Base-by-base conservation (phyloP, 805 yeast species). In the Isabelozyma pseudorhagii region DNA sequence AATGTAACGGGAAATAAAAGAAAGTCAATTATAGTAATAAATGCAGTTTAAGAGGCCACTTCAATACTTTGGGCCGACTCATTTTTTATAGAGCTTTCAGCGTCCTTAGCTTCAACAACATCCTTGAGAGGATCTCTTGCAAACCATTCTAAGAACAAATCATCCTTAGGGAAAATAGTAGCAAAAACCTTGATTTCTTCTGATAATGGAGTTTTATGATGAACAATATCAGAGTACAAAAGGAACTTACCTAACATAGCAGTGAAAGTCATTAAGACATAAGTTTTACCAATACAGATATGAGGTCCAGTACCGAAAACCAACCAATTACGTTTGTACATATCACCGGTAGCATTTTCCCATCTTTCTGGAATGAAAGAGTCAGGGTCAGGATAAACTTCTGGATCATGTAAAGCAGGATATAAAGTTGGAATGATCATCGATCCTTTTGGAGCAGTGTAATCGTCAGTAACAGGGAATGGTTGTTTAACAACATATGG, bases 221-320 rank as follows among this genome's bases (percentile, higher is more conserved):
- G 99, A 51, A 80, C 71, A 74, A 94, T 82, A 68, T 94, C 92
- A 47, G 91, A 79, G 59, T 80, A 73, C 81, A 94, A 69, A 21
- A 89, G 82, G 49, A 91, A 91, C 72, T 94, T 94, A 65, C 99
- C 99, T 63, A 94, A 81, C 78, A 93, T 77, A 34, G 88, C 90
- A 13, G 96, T 84, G 69, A 94, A 88, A 53, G 93, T 81, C 81
- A 89, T 84, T 82, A 89, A 79, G 52, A 94, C 99, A 64, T 94
- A 94, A 53, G 84, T 88, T 76, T 91, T 96, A 58, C 99, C 99
- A 54, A 94, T 75, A 74, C 99, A 94, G 49, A 88, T 91, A 67
- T 94, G 99, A 10, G 97, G 93, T 49, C 99, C 99, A 43, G 96
- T 84, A 55, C 99, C 99, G 60, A 94, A 94, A 9, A 93, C 97